Percentiles rank a stretch among this genome's conserved stretches.
Conservation (phyloP, 805 yeast species). For the Yamadazyma insecticola region DNA sequence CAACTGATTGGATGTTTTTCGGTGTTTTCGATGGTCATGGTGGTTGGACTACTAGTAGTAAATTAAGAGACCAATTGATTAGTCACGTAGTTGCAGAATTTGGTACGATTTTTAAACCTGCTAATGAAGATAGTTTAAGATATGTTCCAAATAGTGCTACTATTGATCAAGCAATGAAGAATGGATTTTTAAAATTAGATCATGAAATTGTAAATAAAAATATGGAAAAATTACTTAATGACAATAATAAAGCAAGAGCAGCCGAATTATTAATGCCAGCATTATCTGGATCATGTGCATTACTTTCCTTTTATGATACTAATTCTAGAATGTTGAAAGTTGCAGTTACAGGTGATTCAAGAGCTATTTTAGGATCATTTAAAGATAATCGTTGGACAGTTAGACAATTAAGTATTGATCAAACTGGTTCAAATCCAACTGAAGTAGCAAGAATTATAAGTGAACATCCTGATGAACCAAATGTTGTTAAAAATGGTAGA, state of each 20-base stretch:
- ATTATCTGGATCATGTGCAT: conserved; percentile 90
- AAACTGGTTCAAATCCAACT: conserved; percentile 86
- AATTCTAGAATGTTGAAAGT: conserved; percentile 67
- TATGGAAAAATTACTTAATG: conserved; percentile 61
- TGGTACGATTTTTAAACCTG: conserved; percentile 57
- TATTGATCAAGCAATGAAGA: conserved; percentile 74
- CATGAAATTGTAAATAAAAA: conserved; percentile 79
- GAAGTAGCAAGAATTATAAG: conserved; percentile 78
- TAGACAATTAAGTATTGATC: conserved; percentile 80
- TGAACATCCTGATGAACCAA: conserved; percentile 91
- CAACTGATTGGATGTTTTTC: conserved; percentile 85
- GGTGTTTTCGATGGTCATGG: conserved; percentile 97
- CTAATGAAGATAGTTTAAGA: conserved; percentile 46
- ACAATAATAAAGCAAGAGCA: conserved; percentile 63
- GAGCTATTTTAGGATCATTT: conserved; percentile 81
- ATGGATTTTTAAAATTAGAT: conserved; percentile 79
- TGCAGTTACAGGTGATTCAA: conserved; percentile 94
- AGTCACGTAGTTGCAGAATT: conserved; percentile 74
- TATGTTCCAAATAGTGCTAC: conserved; percentile 62
- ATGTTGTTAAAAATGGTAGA: conserved; percentile 80
- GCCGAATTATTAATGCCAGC: conserved; percentile 86
- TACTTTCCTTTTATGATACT: conserved; percentile 83
- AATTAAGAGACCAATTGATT: conserved; percentile 73
- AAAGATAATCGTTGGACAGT: conserved; percentile 81
- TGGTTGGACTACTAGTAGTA: conserved; percentile 91